phyloP scores from a whole-genome alignment of 208 protist genomes.

The Acanthamoeba lenticulata region DNA sequence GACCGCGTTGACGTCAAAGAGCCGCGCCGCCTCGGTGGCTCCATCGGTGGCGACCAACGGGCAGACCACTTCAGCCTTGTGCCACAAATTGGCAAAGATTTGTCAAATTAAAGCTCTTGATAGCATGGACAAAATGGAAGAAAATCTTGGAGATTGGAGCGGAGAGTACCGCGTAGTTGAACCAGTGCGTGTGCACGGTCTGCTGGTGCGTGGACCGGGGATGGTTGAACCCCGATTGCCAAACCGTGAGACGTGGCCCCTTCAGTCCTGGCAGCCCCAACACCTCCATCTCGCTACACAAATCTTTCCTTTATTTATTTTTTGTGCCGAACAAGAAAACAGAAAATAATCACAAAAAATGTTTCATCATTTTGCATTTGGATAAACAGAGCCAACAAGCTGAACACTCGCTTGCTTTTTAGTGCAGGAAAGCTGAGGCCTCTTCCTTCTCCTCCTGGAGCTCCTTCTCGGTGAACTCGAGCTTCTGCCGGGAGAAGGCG shows the following conservation, averaged over 20 bases:
- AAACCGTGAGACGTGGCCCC: neutral
- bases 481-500: neutral
- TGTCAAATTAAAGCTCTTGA: neutral
- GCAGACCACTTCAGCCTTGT: conserved; percentile 18
- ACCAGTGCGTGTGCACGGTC: conserved; percentile 50
- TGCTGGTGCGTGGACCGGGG: neutral
- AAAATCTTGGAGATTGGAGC: neutral
- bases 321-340: neutral
- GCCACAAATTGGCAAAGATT: neutral
- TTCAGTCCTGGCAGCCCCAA: neutral
- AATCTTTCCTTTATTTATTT: neutral
- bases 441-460: conserved; percentile 63
- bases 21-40: neutral
- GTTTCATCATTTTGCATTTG: too few relatives aligned
- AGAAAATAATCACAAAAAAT: too few relatives aligned
- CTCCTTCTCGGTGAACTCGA: conserved; percentile 61
- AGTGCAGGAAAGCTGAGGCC: conserved; percentile 17
- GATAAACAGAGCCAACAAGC: too few relatives aligned
- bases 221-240: conserved; percentile 38
- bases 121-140: neutral
- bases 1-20: neutral
- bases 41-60: neutral
- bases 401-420: neutral
- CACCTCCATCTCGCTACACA: neutral
- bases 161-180: conserved; percentile 49